phyloP scores from a whole-genome alignment of 2,329 filamentous ascomycete species.

The Arthrobotrys pseudoclavata region DNA sequence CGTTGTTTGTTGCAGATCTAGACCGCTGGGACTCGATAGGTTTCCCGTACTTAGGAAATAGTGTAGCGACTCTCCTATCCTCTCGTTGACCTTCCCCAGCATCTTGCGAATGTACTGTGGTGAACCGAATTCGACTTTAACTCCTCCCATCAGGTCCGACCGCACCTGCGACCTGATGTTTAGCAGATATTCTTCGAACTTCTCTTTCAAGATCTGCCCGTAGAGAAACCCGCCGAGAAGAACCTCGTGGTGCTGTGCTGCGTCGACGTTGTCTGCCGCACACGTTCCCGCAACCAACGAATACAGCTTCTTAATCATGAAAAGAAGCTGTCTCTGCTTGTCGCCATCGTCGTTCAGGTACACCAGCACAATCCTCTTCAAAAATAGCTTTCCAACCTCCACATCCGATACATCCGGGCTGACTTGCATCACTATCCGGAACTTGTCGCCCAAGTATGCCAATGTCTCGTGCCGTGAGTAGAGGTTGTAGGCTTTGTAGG shows the following conservation, averaged over 20 bases:
- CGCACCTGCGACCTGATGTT: slow-evolving; percentile 71
- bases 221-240: slow-evolving; percentile 93
- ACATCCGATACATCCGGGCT: slow-evolving; percentile 87
- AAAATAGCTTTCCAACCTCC: slow-evolving; percentile 89
- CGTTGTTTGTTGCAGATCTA: slow-evolving; percentile 93
- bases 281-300: slow-evolving; percentile 92
- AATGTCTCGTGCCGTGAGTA: slow-evolving; percentile 86
- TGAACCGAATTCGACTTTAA: slow-evolving; percentile 76
- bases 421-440: slow-evolving; percentile 86
- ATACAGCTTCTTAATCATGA: slow-evolving; percentile 97
- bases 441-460: slow-evolving; percentile 89
- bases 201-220: slow-evolving; percentile 94
- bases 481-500: slow-evolving; percentile 90
- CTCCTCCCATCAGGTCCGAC: slow-evolving; percentile 72
- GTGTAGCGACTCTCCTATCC: slow-evolving; percentile 86
- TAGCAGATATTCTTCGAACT: slow-evolving; percentile 88
- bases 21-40: slow-evolving; percentile 86
- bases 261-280: slow-evolving; percentile 93
- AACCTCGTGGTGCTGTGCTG: slow-evolving; percentile 95
- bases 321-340: slow-evolving; percentile 93
- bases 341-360: slow-evolving; percentile 88
- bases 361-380: slow-evolving; percentile 89
- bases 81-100: slow-evolving; percentile 85
- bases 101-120: slow-evolving; percentile 81
- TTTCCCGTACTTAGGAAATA: slow-evolving; percentile 98